phyloP scores from a whole-genome alignment of 2,329 filamentous ascomycete genomes.

The Catunica adiposa region DNA sequence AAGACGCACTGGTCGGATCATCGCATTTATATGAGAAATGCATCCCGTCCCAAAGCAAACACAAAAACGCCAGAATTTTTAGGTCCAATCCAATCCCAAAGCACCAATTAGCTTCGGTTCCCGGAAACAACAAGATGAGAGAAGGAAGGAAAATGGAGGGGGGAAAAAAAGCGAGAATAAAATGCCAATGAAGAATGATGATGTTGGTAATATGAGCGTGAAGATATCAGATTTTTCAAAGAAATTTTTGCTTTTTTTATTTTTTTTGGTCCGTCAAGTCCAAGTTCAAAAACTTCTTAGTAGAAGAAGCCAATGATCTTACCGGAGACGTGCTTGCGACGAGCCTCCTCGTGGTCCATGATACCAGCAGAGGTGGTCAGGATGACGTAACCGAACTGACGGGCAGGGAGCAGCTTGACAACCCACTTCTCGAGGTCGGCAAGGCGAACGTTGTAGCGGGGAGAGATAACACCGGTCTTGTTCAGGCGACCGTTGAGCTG shows the following conservation, averaged over 20 bases:
- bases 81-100: neutral
- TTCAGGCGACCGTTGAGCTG: slow-evolving; percentile 94
- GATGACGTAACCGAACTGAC: slow-evolving; percentile 99
- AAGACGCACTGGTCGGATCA: slow-evolving; percentile 3
- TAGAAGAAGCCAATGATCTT: slow-evolving; percentile 99
- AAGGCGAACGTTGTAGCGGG: slow-evolving; percentile 98
- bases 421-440: slow-evolving; percentile 99
- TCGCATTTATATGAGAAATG: slow-evolving; percentile 5
- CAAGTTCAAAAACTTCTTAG: slow-evolving; percentile 32
- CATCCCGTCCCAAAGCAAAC: slow-evolving; percentile 8
- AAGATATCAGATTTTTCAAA: slow-evolving; percentile 8
- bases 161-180: neutral
- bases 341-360: slow-evolving; percentile 99
- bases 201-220: neutral
- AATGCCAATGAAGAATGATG: neutral
- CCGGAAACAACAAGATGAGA: neutral
- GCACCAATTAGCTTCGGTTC: slow-evolving; percentile 1
- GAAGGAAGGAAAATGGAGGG: neutral
- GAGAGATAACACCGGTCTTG: slow-evolving; percentile 83
- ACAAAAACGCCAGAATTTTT: slow-evolving; percentile 8
- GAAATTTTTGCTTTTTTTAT: slow-evolving; percentile 16
- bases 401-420: slow-evolving; percentile 92
- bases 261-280: slow-evolving; percentile 14
- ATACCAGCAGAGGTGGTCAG: slow-evolving; percentile 98
- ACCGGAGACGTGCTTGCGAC: slow-evolving; percentile 96